Evolutionary conservation across 2,329 filamentous ascomycete species (phyloP), one percentile per base, ranked within the genome.

Genomic region (Fusarium virguliforme): DNA sequence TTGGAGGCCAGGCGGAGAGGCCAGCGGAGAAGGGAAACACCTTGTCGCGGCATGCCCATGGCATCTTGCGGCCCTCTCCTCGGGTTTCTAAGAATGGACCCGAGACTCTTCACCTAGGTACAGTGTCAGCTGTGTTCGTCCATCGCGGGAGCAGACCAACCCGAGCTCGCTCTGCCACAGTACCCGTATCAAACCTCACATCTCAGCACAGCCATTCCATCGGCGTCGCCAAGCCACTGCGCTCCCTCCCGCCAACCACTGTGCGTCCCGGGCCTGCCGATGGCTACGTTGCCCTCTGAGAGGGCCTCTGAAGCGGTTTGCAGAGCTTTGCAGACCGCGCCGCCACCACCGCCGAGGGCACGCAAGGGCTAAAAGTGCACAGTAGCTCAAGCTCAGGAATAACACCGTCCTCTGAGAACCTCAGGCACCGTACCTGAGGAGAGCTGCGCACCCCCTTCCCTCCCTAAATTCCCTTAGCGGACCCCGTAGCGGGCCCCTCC

Each of bases 401-500:
- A 48, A 26, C 58, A 68, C 65, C 48, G 65, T 68, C 18, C 13
- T n/a, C 5, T 48, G 18, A 18, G 18, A 18, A 18, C 18, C 40
- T 13, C 7, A 26, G 34, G 48, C 59, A 56, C 56, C 64, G 56
- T 59, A 32, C 55, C 38, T 46, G 22, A 37, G 8, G 8, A 54
- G 28, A 28, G n/a, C 56, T 34, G 9, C 62, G 50, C 50, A 51
- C 63, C 50, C 67, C 65, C 62, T 66, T 62, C 73, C 64, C 58
- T 59, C 60, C 62, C 54, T 48, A 48, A 15, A 26, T 67, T 58
- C 55, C 48, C 63, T 71, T 73, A 73, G 73, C 63, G 71, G 73
- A 68, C 68, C 65, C 65, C 60, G 40, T 71, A 68, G 68, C 70
- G 65, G 67, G 68, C 65, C 70, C 62, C 71, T 67, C 51, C 57